phyloP scores from a whole-genome alignment of 306 rosid genomes.

The Fragaria ananassa region DNA sequence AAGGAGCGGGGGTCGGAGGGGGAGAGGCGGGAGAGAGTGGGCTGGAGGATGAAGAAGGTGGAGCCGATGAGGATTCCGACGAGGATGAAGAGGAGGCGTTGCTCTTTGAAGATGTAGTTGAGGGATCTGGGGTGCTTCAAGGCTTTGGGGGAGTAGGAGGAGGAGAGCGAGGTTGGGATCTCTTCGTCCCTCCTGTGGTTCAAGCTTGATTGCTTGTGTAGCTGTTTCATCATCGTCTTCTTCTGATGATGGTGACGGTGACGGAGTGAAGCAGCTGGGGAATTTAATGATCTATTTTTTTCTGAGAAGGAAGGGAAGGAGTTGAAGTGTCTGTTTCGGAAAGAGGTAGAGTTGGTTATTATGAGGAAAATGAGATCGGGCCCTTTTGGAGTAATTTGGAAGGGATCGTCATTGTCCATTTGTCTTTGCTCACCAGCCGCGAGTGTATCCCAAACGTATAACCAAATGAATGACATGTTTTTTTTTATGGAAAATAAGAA shows the following conservation, averaged over 20 bases:
- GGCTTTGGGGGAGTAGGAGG: constrained; percentile 77
- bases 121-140: constrained; percentile 72
- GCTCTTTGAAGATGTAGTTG: constrained; percentile 72
- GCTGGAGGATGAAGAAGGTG: constrained; percentile 81
- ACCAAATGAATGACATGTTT: too few species aligned
- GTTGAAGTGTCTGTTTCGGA: not conserved
- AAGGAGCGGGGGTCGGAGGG: constrained; percentile 48
- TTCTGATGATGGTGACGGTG: not conserved
- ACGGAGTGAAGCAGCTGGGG: constrained; percentile 1
- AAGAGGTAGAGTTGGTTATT: not conserved
- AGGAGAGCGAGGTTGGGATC: constrained; percentile 27
- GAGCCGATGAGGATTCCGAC: constrained; percentile 86
- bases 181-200: constrained; percentile 81
- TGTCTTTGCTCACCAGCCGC: not conserved
- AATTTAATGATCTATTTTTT: not conserved
- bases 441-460: not conserved
- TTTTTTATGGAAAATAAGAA: too few species aligned
- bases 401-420: not conserved
- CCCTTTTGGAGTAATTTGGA: not conserved
- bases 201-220: constrained; percentile 62
- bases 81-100: constrained; percentile 79
- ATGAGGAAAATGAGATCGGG: not conserved
- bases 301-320: not conserved
- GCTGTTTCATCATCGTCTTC: constrained; percentile 58
- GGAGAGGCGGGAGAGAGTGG: constrained; percentile 61